Conservation (phyloP, 2,329 filamentous ascomycete species). For the Xylariaceae sp. region DNA sequence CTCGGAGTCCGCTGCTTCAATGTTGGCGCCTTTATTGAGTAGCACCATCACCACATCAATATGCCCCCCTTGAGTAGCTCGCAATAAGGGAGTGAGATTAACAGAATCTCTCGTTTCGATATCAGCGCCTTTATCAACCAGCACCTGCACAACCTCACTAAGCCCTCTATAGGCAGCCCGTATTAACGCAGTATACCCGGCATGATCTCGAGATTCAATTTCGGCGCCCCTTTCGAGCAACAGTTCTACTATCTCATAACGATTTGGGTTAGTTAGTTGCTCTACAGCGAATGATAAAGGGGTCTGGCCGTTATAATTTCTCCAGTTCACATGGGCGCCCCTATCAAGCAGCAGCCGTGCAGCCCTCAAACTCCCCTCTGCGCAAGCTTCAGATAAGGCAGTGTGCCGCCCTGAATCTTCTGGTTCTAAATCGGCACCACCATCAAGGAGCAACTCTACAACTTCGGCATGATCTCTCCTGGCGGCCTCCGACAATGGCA, state of each 20-base stretch:
- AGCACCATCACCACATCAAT: neutral
- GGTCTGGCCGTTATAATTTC: neutral
- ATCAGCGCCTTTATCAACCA: neutral
- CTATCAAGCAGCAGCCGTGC: constrained; percentile 1
- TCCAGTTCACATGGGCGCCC: neutral
- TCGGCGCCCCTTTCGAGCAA: constrained; percentile 14
- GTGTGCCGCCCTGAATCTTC: neutral
- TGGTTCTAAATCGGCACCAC: neutral
- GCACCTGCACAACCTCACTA: neutral
- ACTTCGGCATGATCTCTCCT: no score
- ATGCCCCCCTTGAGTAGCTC: neutral
- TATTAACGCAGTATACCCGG: neutral
- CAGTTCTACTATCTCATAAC: neutral
- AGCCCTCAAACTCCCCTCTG: no score
- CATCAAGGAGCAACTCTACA: no score
- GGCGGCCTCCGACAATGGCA: no score
- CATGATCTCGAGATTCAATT: neutral
- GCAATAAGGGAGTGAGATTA: neutral
- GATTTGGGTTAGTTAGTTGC: neutral
- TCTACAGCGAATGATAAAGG: neutral
- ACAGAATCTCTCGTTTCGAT: neutral
- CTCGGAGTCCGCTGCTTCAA: neutral
- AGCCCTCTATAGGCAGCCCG: neutral
- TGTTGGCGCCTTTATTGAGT: neutral
- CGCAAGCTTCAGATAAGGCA: neutral